These are phyloP conservation scores for Kernera saxatilis DNA, from an alignment of 345 rosid genomes.

Conservation along the genomic window DNA sequence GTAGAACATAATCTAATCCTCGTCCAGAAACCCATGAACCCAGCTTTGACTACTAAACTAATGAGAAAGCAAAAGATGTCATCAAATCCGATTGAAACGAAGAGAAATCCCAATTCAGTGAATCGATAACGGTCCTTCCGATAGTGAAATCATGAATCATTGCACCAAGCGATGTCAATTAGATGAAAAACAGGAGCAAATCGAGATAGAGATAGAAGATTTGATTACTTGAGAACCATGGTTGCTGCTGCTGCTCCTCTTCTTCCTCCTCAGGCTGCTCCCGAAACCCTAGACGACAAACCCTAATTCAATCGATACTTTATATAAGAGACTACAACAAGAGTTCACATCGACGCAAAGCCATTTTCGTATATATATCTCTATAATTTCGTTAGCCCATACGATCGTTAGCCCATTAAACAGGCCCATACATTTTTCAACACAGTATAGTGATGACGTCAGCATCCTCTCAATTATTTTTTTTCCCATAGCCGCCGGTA, in stretches of 20 bases:
- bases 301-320: slow-evolving; percentile 22
- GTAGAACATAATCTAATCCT: not conserved
- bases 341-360: not conserved
- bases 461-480: slow-evolving; percentile 12
- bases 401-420: not conserved
- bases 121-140: not conserved
- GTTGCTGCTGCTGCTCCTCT: slow-evolving; percentile 14
- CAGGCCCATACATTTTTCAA: not conserved
- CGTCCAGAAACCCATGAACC: not conserved
- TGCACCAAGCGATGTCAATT: not conserved
- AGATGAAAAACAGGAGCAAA: not conserved
- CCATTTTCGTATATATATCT: not conserved
- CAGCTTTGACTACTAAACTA: not conserved
- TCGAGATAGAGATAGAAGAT: not conserved
- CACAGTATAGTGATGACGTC: not conserved
- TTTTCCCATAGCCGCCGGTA: not conserved
- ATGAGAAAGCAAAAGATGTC: not conserved
- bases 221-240: slow-evolving; percentile 41
- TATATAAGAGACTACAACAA: slow-evolving; percentile 18
- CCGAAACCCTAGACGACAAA: slow-evolving; percentile 10
- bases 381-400: not conserved
- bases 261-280: slow-evolving; percentile 23
- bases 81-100: not conserved
- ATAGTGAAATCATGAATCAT: not conserved
- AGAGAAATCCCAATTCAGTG: not conserved